Base-by-base conservation (phyloP, 805 yeast genomes). In the Yamadazyma endophytica region DNA sequence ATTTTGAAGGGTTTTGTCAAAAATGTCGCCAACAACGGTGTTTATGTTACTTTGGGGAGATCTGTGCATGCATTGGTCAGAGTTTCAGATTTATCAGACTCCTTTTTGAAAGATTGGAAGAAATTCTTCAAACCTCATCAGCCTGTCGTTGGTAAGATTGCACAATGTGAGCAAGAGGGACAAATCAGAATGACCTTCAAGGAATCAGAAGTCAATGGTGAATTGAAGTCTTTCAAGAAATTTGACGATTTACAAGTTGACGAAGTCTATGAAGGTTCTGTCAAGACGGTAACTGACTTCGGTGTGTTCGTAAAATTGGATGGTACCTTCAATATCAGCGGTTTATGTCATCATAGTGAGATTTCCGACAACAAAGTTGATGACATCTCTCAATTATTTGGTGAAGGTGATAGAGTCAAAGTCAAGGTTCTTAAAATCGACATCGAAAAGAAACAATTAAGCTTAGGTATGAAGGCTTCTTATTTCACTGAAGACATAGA, bases 391-490 rank as follows among this genome's bases (percentile, higher is more conserved):
- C 65, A 77, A 9, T 68, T 90, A 35, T 90, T 90, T 56, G 81
- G 83, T 33, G 85, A 77, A 47, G 97, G 97, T 43, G 97, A 90
- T 52, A 71, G 82, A 40, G 97, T 90, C 26, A 86, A 86, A 61
- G 95, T 86, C 21, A 82, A 82, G 61, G 69, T 90, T 22, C 64
- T 89, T 44, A 72, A 67, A 18, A 65, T 81, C 19, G 79, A 83
- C 47, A 34, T 44, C 2, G 76, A 66, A 8, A 87, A 82, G 67
- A 80, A 79, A 39, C 89, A 83, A 51, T 51, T 90, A 13, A 79
- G 95, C 1, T 70, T 90, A 39, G 96, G 97, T 42, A 80, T 90
- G 89, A 90, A 88, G 64, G 97, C 97, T 2, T 84, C 96, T 3
- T 87, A 82, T 58, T 92, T 90, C 55, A 49, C 61, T 12, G 47